Conservation (phyloP, 1,284 basidiomycete genomes). For the Cutaneotrichosporon mucoides region DNA sequence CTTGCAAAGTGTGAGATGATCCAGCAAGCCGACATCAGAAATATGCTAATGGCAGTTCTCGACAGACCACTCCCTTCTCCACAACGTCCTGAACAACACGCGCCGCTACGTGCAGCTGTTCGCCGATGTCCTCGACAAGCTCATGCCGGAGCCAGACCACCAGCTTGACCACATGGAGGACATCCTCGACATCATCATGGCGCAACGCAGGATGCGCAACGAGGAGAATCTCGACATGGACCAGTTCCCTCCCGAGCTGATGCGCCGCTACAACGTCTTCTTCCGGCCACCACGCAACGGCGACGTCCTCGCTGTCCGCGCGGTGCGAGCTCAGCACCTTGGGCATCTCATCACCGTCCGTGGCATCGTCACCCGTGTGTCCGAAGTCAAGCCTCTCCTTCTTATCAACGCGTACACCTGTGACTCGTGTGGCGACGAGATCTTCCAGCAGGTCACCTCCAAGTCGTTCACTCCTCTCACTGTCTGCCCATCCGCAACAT, state of each 20-base stretch:
- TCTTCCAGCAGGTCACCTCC: conserved; percentile 95
- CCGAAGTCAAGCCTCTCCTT: conserved; percentile 96
- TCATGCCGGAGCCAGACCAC: conserved; percentile 79
- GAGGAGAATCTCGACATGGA: conserved; percentile 46
- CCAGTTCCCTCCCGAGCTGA: conserved; percentile 77
- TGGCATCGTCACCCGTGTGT: conserved; percentile 96
- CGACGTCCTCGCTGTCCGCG: conserved; percentile 76
- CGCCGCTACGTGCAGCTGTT: conserved; percentile 89
- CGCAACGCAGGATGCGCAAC: conserved; percentile 85
- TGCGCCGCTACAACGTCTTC: conserved; percentile 92
- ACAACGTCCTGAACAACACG: conserved; percentile 75
- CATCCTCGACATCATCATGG: conserved; percentile 89
- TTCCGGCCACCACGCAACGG: conserved; percentile 74
- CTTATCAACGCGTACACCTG: conserved; percentile 98
- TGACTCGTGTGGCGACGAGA: conserved; percentile 95
- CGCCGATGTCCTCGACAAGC: conserved; percentile 80
- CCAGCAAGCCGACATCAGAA: conserved; percentile 3
- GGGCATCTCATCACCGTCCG: conserved; percentile 93
- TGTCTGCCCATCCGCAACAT: conserved; percentile 81
- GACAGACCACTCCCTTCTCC: conserved; percentile 66
- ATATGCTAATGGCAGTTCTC: conserved; percentile 22
- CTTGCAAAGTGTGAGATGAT: conserved; percentile 34
- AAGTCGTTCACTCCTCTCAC: conserved; percentile 85
- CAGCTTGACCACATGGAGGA: conserved; percentile 85
- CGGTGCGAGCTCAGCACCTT: conserved; percentile 78